Conservation (phyloP, 306 rosid genomes). For the Cucurbita moschata region DNA sequence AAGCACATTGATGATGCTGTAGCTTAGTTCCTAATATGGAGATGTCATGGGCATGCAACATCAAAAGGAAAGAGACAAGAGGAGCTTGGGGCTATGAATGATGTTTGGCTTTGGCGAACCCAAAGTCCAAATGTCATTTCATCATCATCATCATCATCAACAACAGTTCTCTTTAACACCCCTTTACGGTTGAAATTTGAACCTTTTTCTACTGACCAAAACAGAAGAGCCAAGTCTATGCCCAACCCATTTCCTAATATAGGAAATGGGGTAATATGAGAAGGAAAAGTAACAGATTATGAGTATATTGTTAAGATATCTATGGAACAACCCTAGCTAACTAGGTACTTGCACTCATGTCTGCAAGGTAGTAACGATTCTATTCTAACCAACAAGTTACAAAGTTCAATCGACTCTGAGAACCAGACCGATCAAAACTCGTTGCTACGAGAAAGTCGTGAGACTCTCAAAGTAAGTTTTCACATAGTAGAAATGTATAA, state of each 20-base stretch:
- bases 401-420: not conserved
- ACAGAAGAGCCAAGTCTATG: not conserved
- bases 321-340: not conserved
- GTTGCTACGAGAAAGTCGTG: no score
- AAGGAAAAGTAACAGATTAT: not conserved
- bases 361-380: not conserved
- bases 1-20: not conserved
- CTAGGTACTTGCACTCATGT: not conserved
- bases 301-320: not conserved
- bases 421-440: no score
- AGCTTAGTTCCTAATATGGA: not conserved
- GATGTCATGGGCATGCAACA: constrained; percentile 2
- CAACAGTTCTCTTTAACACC: not conserved
- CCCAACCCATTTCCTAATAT: not conserved
- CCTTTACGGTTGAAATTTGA: not conserved
- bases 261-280: not conserved
- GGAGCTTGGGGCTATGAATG: not conserved
- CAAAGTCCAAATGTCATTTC: not conserved
- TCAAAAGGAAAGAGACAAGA: constrained; percentile 6
- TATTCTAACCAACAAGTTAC: not conserved
- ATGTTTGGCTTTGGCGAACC: not conserved
- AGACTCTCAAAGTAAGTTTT: no score
- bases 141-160: not conserved
- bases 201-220: not conserved
- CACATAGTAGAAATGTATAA: no score